Evolutionary conservation across 768 basidiomycete species (phyloP).

Genomic region (Cyathus striatus): DNA sequence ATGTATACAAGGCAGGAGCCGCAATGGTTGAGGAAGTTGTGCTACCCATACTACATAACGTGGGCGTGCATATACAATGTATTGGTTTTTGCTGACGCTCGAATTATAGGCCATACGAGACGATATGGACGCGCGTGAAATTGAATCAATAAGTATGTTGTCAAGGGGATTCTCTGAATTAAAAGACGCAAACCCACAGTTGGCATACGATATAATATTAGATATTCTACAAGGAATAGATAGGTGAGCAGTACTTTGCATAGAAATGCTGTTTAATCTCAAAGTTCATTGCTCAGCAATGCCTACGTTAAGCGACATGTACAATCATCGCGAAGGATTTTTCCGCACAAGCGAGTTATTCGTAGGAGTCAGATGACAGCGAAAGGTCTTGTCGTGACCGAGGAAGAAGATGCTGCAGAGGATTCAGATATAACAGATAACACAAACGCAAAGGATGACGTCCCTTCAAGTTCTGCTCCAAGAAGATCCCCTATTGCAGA

Average conservation of each 20-base stretch:
- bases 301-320: slow-evolving; percentile 75
- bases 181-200: slow-evolving; percentile 72
- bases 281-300: slow-evolving; percentile 70
- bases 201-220: slow-evolving; percentile 84
- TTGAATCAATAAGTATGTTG: slow-evolving; percentile 87
- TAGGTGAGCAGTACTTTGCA: slow-evolving; percentile 78
- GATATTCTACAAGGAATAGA: slow-evolving; percentile 90
- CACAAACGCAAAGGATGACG: slow-evolving; percentile 10
- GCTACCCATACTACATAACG: slow-evolving; percentile 72
- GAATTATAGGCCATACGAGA: slow-evolving; percentile 58
- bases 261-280: no score
- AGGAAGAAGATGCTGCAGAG: slow-evolving; percentile 66
- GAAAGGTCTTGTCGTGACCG: slow-evolving; percentile 78
- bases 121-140: slow-evolving; percentile 85
- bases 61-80: slow-evolving; percentile 28
- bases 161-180: slow-evolving; percentile 87
- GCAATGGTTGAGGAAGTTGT: slow-evolving; percentile 81
- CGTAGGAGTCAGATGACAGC: slow-evolving; percentile 84
- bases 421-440: slow-evolving; percentile 35
- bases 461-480: slow-evolving; percentile 16
- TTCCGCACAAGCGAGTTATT: slow-evolving; percentile 74
- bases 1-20: slow-evolving; percentile 58
- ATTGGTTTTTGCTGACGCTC: slow-evolving; percentile 1
- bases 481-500: slow-evolving; percentile 91
- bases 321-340: slow-evolving; percentile 72